phyloP scores from a whole-genome alignment of 1,284 basidiomycete genomes.

The Marasmius fiardii region DNA sequence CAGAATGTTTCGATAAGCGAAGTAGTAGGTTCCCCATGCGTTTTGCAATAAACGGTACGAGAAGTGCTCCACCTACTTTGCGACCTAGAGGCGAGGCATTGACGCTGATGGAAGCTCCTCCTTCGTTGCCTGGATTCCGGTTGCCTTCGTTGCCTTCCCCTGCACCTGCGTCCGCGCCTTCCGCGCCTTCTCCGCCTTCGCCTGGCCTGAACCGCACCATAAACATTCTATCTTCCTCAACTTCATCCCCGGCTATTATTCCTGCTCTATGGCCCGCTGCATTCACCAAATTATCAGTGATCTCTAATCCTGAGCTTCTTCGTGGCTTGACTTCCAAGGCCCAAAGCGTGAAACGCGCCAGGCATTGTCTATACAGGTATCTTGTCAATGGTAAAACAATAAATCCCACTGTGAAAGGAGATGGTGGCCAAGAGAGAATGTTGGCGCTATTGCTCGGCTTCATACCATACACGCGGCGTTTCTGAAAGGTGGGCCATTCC shows the following conservation, averaged over 20 bases:
- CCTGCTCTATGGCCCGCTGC: conserved; percentile 12
- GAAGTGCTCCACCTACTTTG: conserved; percentile 59
- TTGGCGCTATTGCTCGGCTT: conserved; percentile 14
- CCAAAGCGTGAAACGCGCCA: conserved; percentile 40
- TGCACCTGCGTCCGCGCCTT: conserved; percentile 14
- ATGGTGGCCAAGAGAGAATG: conserved; percentile 54
- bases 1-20: conserved; percentile 40
- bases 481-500: conserved; percentile 40
- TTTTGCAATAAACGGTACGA: conserved; percentile 61
- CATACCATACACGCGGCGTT: not conserved
- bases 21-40: conserved; percentile 61
- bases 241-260: not conserved
- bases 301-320: too few relatives aligned
- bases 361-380: conserved; percentile 41
- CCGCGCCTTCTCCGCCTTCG: too few relatives aligned
- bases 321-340: conserved; percentile 35
- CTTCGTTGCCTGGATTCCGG: not conserved
- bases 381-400: conserved; percentile 50
- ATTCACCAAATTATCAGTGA: too few relatives aligned
- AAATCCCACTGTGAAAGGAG: conserved; percentile 51
- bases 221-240: conserved; percentile 41
- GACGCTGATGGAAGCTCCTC: conserved; percentile 45
- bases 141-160: conserved; percentile 13
- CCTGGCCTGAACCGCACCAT: conserved; percentile 43
- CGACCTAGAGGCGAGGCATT: conserved; percentile 59